Conservation (phyloP, 108 stramenopile genomes). For the Cylindrotheca closterium region DNA sequence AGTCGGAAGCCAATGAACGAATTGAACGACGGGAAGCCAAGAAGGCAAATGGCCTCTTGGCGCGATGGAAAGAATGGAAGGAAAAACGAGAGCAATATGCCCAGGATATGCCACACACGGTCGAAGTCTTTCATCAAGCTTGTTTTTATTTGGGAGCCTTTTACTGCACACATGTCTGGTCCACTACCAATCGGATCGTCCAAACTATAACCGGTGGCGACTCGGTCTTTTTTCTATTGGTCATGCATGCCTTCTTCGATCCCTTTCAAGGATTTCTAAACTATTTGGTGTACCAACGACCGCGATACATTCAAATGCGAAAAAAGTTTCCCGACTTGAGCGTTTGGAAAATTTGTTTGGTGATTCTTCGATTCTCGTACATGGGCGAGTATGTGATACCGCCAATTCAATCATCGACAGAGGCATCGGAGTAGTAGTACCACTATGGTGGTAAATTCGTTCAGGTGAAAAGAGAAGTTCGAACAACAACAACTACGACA, state of each 20-base stretch:
- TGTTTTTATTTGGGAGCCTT: conserved; percentile 29
- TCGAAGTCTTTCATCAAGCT: conserved; percentile 24
- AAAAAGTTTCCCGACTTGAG: conserved; percentile 1
- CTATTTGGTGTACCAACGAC: conserved; percentile 30
- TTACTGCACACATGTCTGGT: conserved; percentile 36
- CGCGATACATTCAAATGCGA: conserved; percentile 17
- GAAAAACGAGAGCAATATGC: neutral
- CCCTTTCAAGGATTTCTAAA: conserved; percentile 47
- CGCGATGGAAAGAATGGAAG: conserved; percentile 6
- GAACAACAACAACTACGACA: too few species aligned
- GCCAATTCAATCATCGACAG: too few species aligned
- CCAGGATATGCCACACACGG: neutral
- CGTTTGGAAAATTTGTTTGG: too few species aligned
- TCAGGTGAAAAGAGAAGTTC: too few species aligned
- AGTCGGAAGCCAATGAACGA: too few species aligned
- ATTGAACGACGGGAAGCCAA: too few species aligned
- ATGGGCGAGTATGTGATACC: too few species aligned
- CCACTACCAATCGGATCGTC: conserved; percentile 26
- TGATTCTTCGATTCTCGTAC: too few species aligned
- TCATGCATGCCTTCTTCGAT: conserved; percentile 17
- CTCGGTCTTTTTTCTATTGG: conserved; percentile 1
- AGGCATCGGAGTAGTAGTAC: too few species aligned
- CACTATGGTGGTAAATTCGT: too few species aligned
- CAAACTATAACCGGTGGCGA: conserved; percentile 3
- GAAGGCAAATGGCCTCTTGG: too few species aligned